These are phyloP conservation scores for Metschnikowia continentalis DNA, from an alignment of 805 yeast species.

Conservation along the genomic window DNA sequence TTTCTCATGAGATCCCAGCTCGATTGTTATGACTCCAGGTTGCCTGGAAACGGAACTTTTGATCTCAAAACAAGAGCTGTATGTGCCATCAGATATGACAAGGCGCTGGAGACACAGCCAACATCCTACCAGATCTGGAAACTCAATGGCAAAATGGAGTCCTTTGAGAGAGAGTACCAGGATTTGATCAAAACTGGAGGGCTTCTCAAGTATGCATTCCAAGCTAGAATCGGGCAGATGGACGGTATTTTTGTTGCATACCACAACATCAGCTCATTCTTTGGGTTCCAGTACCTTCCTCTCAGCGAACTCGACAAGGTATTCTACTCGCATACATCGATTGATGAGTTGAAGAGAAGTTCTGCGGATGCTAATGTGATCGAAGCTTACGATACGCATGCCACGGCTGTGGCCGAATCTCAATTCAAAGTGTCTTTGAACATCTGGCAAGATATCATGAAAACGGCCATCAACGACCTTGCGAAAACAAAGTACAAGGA, in stretches of 20 bases:
- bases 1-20: slow-evolving; percentile 87
- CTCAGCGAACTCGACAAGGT: slow-evolving; percentile 61
- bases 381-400: slow-evolving; percentile 10
- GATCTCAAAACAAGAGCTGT: slow-evolving; percentile 92
- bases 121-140: slow-evolving; percentile 67
- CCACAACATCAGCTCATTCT: slow-evolving; percentile 74
- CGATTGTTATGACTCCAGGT: slow-evolving; percentile 69
- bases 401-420: slow-evolving; percentile 15
- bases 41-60: slow-evolving; percentile 90
- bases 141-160: slow-evolving; percentile 62
- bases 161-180: slow-evolving; percentile 74
- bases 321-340: slow-evolving; percentile 22
- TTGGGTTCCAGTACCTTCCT: slow-evolving; percentile 89
- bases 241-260: slow-evolving; percentile 93
- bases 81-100: slow-evolving; percentile 76
- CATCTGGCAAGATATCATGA: slow-evolving; percentile 28
- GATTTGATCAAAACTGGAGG: slow-evolving; percentile 73
- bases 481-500: slow-evolving; percentile 12
- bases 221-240: slow-evolving; percentile 94
- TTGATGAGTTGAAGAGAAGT: slow-evolving; percentile 1
- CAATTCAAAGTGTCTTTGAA: slow-evolving; percentile 18
- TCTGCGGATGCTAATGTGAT: slow-evolving; percentile 11
- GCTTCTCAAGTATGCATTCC: slow-evolving; percentile 78
- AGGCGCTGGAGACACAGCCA: slow-evolving; percentile 50
- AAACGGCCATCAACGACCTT: slow-evolving; percentile 26